Percentiles rank a stretch among this genome's conserved stretches.
Conservation (phyloP, 2,329 filamentous ascomycete genomes). For the Ophiocordyceps robertsii region DNA sequence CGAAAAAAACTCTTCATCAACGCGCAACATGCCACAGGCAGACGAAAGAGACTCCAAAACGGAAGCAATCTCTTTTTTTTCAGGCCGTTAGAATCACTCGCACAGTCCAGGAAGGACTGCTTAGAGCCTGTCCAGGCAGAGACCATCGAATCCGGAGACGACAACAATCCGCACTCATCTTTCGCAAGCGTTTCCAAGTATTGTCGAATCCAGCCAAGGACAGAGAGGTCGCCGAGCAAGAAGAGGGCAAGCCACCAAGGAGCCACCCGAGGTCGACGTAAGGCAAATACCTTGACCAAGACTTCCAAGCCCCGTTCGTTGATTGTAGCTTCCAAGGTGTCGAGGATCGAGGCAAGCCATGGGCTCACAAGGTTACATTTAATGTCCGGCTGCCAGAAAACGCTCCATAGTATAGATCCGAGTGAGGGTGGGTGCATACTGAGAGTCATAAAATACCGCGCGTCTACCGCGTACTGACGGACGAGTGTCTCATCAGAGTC, state of each 20-base stretch:
- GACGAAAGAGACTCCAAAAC: not conserved
- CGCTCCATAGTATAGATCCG: not conserved
- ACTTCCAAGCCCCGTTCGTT: too few species aligned
- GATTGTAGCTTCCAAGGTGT: too few species aligned
- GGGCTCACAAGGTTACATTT: constrained; percentile 10
- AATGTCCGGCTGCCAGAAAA: constrained; percentile 9
- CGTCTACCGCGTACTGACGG: not conserved
- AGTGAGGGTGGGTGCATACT: not conserved
- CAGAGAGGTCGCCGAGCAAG: constrained; percentile 2
- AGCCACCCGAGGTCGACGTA: constrained; percentile 7
- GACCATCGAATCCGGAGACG: constrained; percentile 4
- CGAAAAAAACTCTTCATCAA: not conserved
- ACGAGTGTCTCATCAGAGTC: not conserved
- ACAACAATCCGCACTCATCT: not conserved
- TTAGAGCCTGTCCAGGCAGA: constrained; percentile 4
- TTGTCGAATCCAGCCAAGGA: constrained; percentile 3
- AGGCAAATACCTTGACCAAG: constrained; percentile 5
- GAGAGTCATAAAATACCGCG: not conserved
- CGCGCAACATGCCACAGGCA: too few species aligned
- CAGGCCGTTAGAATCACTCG: not conserved
- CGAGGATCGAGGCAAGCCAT: constrained; percentile 7
- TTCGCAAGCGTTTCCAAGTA: constrained; percentile 2
- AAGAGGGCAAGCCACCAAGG: constrained; percentile 10
- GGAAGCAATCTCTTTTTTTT: not conserved
- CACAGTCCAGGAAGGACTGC: constrained; percentile 1